Percentiles rank a stretch among this genome's conserved stretches.
Conservation (phyloP, 306 rosid genomes). For the Cucumis cinereus region DNA sequence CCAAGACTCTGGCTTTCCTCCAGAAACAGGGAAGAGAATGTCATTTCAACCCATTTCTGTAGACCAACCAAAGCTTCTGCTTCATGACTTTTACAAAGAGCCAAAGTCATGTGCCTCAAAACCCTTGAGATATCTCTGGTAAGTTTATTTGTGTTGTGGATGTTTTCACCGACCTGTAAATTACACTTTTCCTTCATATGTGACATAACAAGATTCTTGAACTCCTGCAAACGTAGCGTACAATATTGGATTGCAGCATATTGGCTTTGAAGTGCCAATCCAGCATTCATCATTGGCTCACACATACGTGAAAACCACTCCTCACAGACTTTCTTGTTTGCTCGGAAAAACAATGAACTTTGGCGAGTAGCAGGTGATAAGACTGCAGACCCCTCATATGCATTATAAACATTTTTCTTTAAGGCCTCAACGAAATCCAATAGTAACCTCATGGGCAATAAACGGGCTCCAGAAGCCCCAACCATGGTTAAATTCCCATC, state of each 20-base stretch:
- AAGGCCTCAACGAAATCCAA: constrained; percentile 85
- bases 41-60: constrained; percentile 60
- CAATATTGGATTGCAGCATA: constrained; percentile 85
- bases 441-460: constrained; percentile 83
- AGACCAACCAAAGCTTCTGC: constrained; percentile 76
- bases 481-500: constrained; percentile 90
- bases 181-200: constrained; percentile 66
- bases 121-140: constrained; percentile 55
- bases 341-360: constrained; percentile 87
- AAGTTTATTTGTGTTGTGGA: constrained; percentile 44
- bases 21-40: constrained; percentile 50
- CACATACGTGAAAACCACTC: constrained; percentile 99
- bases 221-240: constrained; percentile 71
- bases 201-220: constrained; percentile 47
- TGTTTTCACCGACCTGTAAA: constrained; percentile 47
- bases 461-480: constrained; percentile 89
- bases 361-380: constrained; percentile 64
- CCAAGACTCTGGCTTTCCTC: constrained; percentile 52
- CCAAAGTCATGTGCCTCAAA: constrained; percentile 64
- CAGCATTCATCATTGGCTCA: constrained; percentile 98
- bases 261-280: constrained; percentile 78
- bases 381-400: constrained; percentile 84
- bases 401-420: constrained; percentile 91
- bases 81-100: constrained; percentile 70
- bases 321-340: constrained; percentile 92